Evolutionary conservation across 2,329 filamentous ascomycete species (phyloP).

Genomic region (Colletotrichum endophyticum): DNA sequence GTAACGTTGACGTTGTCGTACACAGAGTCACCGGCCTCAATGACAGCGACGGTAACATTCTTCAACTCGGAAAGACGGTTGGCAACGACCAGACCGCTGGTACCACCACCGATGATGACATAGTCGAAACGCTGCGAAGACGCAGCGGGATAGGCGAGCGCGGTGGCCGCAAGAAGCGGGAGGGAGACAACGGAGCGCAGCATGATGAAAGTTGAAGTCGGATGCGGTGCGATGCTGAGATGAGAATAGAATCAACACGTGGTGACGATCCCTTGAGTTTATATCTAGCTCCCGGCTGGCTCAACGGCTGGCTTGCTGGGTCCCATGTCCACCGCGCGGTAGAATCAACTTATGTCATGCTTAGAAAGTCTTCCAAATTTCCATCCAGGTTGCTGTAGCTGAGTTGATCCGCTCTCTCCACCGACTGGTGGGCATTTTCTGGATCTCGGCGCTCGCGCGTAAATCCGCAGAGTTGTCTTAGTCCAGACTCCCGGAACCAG

Average conservation of each 20-base stretch:
- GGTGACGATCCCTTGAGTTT: background rate
- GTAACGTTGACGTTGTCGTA: slow-evolving; percentile 37
- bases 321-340: background rate
- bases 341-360: background rate
- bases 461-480: background rate
- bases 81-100: slow-evolving; percentile 39
- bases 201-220: background rate
- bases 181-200: background rate
- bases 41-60: slow-evolving; percentile 34
- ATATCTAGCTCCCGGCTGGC: background rate
- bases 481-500: background rate
- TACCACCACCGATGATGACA: slow-evolving; percentile 42
- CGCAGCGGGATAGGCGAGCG: background rate
- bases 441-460: background rate
- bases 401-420: background rate
- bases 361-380: background rate
- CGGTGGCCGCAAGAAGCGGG: background rate
- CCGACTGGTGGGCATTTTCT: background rate
- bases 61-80: slow-evolving; percentile 39
- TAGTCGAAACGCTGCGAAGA: slow-evolving; percentile 30
- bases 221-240: background rate
- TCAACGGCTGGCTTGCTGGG: background rate
- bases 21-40: slow-evolving; percentile 41
- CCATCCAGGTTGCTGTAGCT: background rate
- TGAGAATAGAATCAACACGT: background rate